A percentile compares a stretch with the other conserved stretches of the same genome.
These are phyloP conservation scores for Penicillium angulare DNA, from an alignment of 495 filamentous ascomycete species.

Conservation along the genomic window DNA sequence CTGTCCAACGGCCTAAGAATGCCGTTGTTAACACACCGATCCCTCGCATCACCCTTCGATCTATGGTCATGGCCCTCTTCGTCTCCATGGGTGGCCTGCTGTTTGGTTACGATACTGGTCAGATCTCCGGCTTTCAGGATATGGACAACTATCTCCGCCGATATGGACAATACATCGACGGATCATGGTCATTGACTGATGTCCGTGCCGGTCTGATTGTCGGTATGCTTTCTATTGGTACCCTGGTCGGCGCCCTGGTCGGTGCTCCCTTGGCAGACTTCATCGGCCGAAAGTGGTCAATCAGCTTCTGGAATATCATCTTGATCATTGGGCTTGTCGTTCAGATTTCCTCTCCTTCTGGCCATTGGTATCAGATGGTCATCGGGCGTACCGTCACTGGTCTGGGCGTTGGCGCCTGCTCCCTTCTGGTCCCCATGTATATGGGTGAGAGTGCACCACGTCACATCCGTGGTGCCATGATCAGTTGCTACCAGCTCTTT, in stretches of 20 bases:
- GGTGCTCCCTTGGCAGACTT: constrained; percentile 54
- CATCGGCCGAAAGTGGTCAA: constrained; percentile 53
- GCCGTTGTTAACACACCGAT: constrained; percentile 37
- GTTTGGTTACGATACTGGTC: constrained; percentile 50
- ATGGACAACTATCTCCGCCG: constrained; percentile 52
- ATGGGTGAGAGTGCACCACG: constrained; percentile 66
- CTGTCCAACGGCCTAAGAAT: constrained; percentile 24
- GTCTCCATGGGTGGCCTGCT: constrained; percentile 71
- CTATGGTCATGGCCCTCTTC: constrained; percentile 51
- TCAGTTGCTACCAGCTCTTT: constrained; percentile 79
- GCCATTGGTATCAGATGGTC: constrained; percentile 54
- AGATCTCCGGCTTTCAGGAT: constrained; percentile 59
- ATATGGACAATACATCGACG: constrained; percentile 38
- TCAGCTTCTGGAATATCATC: constrained; percentile 56
- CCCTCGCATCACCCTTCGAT: constrained; percentile 41
- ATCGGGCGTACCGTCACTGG: constrained; percentile 60
- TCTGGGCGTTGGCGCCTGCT: constrained; percentile 67
- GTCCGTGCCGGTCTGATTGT: constrained; percentile 55
- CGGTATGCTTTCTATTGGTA: constrained; percentile 61
- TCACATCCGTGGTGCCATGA: constrained; percentile 65
- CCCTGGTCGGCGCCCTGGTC: constrained; percentile 62
- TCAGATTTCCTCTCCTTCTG: constrained; percentile 56
- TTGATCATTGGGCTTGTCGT: constrained; percentile 65
- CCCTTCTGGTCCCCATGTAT: constrained; percentile 71
- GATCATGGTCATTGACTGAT: constrained; percentile 44